Conservation (phyloP, 208 protist species). For the Novymonas esmeraldas region DNA sequence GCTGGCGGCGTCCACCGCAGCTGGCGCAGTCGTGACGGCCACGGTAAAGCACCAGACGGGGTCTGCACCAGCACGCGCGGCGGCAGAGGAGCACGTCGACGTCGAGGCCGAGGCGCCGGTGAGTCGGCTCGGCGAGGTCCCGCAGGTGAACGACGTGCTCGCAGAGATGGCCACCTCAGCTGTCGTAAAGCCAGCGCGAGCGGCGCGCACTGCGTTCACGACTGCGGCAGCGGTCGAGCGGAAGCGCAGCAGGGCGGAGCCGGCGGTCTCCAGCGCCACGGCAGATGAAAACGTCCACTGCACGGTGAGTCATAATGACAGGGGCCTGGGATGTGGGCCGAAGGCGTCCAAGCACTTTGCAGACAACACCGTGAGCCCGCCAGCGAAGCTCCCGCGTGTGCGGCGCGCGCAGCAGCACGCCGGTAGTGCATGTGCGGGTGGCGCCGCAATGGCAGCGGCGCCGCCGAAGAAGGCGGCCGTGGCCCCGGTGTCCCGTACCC, state of each 20-base stretch:
- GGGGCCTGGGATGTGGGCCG: constrained; percentile 60
- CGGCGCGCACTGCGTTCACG: not conserved
- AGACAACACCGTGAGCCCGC: constrained; percentile 71
- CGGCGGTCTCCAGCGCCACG: not conserved
- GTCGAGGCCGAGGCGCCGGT: not conserved
- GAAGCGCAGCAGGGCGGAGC: constrained; percentile 17
- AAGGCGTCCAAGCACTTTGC: constrained; percentile 71
- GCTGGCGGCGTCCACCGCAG: too few species aligned
- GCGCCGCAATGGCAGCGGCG: constrained; percentile 11
- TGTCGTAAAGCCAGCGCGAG: constrained; percentile 55
- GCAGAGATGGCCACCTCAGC: constrained; percentile 67
- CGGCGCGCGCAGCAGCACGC: constrained; percentile 5
- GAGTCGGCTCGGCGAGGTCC: constrained; percentile 47
- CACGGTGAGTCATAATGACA: constrained; percentile 6
- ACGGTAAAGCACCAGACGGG: not conserved
- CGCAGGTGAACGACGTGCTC: constrained; percentile 62
- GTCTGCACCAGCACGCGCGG: not conserved
- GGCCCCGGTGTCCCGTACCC: constrained; percentile 8
- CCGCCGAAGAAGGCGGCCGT: constrained; percentile 4
- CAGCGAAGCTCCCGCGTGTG: constrained; percentile 57
- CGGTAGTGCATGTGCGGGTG: not conserved
- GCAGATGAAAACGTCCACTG: not conserved
- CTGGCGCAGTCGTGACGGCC: not conserved
- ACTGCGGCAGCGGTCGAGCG: constrained; percentile 7
- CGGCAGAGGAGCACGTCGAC: not conserved